These are phyloP conservation scores for Ramichloridium luteum DNA, from an alignment of 2,329 filamentous ascomycete species.

Conservation along the genomic window DNA sequence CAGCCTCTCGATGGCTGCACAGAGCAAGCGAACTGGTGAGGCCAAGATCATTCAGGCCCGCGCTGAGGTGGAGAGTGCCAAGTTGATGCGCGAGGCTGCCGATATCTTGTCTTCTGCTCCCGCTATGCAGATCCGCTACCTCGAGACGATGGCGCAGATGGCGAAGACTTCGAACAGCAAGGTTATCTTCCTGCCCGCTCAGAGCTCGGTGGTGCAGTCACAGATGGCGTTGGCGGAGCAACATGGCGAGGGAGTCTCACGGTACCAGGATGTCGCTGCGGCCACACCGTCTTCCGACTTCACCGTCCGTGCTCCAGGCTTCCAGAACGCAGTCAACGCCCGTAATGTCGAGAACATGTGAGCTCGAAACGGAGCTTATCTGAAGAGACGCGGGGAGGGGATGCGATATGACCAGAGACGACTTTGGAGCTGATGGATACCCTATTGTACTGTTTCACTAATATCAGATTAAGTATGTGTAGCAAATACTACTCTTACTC, in stretches of 20 bases:
- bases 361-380: constrained; percentile 15
- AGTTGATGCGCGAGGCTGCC: constrained; percentile 80
- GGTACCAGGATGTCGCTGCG: constrained; percentile 25
- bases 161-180: constrained; percentile 84
- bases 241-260: constrained; percentile 45
- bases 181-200: constrained; percentile 63
- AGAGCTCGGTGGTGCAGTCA: constrained; percentile 42
- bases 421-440: too few species aligned
- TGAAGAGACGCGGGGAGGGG: too few species aligned
- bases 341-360: constrained; percentile 78
- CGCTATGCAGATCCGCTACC: constrained; percentile 95
- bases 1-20: constrained; percentile 92
- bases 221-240: constrained; percentile 39
- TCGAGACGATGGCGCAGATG: constrained; percentile 98
- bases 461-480: too few species aligned
- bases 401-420: too few species aligned
- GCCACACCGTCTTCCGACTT: constrained; percentile 20
- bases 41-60: constrained; percentile 96
- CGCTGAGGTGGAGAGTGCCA: constrained; percentile 91
- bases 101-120: constrained; percentile 85
- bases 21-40: constrained; percentile 96
- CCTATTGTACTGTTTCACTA: too few species aligned
- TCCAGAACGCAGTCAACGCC: constrained; percentile 72
- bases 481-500: too few species aligned
- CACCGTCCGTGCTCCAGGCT: constrained; percentile 34